Conservation (phyloP, 2,329 filamentous ascomycete genomes). For the Ophiosphaerella narmari region DNA sequence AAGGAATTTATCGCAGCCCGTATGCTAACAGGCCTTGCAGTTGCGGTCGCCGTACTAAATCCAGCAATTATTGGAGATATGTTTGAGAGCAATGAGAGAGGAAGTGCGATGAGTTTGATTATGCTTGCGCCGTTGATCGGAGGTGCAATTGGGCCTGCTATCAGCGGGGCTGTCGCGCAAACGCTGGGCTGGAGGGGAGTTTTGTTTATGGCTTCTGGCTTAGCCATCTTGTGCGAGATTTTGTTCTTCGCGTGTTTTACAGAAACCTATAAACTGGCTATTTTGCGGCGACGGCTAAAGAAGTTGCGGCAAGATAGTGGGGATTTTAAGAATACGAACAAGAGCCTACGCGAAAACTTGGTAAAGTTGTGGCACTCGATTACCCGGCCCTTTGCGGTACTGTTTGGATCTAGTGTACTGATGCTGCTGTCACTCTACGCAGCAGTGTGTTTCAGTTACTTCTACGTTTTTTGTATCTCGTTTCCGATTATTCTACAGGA, state of each 20-base stretch:
- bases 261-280: constrained; percentile 66
- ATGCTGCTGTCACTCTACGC: constrained; percentile 55
- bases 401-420: constrained; percentile 59
- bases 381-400: constrained; percentile 48
- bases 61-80: constrained; percentile 69
- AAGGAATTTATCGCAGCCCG: constrained; percentile 49
- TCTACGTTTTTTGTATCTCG: constrained; percentile 54
- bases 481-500: constrained; percentile 50
- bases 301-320: constrained; percentile 23
- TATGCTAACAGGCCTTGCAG: constrained; percentile 51
- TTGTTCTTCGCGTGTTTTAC: constrained; percentile 58
- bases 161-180: constrained; percentile 61
- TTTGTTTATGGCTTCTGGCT: constrained; percentile 55
- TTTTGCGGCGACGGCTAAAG: constrained; percentile 47
- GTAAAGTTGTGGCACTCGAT: constrained; percentile 45
- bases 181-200: constrained; percentile 60
- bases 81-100: constrained; percentile 62
- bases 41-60: constrained; percentile 61
- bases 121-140: constrained; percentile 63
- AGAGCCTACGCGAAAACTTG: constrained; percentile 21
- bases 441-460: constrained; percentile 50
- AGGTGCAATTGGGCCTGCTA: constrained; percentile 61
- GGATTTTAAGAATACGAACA: constrained; percentile 11
- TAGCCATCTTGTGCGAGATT: constrained; percentile 57
- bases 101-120: constrained; percentile 62